A percentile compares a stretch with the other conserved stretches of the same genome.
Conservation (phyloP, 2,329 filamentous ascomycete genomes). For the Diaporthe sp. region DNA sequence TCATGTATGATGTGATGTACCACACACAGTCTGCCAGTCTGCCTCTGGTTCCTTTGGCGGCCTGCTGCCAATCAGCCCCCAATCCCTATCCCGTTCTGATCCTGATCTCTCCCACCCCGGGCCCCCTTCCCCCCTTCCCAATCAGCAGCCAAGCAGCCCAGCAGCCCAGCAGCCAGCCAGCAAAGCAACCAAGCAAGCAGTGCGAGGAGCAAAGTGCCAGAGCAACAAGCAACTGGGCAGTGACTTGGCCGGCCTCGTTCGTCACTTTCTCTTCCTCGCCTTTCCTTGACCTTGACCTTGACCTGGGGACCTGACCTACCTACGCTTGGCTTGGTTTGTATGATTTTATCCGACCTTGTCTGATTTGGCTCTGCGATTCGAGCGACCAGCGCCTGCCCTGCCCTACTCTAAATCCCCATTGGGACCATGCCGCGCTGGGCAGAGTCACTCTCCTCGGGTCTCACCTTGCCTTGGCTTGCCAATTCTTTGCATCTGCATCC, state of each 20-base stretch:
- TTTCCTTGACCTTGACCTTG: background rate
- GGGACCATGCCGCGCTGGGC: conserved; percentile 23
- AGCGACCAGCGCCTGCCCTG: conserved; percentile 8
- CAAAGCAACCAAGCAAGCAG: conserved; percentile 3
- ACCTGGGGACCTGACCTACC: background rate
- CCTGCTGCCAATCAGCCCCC: background rate
- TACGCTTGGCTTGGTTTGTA: background rate
- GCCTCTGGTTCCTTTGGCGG: background rate
- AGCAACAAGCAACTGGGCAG: background rate
- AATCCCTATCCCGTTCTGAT: background rate
- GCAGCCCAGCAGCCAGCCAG: background rate
- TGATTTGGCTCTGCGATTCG: conserved; percentile 19
- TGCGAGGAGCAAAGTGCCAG: conserved; percentile 24
- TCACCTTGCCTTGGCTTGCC: conserved; percentile 20
- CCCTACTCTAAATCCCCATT: conserved; percentile 21
- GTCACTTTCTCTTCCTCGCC: background rate
- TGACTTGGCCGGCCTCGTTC: background rate
- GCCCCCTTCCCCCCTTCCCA: background rate
- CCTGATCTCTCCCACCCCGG: background rate
- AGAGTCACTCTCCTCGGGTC: conserved; percentile 25
- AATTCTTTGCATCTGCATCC: conserved; percentile 27
- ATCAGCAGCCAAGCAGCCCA: conserved; percentile 6
- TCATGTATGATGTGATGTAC: conserved; percentile 9
- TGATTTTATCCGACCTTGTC: conserved; percentile 33
- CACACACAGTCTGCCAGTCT: conserved; percentile 21